Conservation (phyloP, 371 early-diverging fungal species). For the Mortierella sp. region DNA sequence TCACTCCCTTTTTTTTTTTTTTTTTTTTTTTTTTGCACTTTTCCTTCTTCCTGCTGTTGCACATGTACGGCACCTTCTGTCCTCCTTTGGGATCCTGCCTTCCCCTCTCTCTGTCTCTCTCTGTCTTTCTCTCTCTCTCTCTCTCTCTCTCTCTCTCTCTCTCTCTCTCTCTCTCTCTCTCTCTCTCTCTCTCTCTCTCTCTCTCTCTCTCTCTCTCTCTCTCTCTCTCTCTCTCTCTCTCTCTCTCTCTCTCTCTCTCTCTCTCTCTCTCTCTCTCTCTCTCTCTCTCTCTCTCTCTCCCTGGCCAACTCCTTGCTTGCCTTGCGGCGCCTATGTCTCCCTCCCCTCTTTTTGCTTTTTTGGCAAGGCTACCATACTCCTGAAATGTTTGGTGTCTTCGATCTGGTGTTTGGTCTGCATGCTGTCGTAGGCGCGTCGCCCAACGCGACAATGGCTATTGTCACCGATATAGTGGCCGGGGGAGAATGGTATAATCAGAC, state of each 20-base stretch:
- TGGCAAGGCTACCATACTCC: neutral
- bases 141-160: too few species aligned
- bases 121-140: neutral
- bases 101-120: neutral
- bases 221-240: neutral
- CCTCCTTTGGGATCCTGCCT: too few species aligned
- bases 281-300: neutral
- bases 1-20: too few species aligned
- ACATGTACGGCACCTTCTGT: too few species aligned
- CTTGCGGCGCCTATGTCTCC: neutral
- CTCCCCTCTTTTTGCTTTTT: neutral
- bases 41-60: too few species aligned
- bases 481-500: too few species aligned
- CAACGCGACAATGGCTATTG: neutral
- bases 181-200: neutral
- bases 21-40: too few species aligned
- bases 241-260: slow-evolving; percentile 7
- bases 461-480: too few species aligned
- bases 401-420: neutral
- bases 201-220: neutral
- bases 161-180: neutral
- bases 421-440: neutral
- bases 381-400: neutral
- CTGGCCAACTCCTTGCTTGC: neutral
- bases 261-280: neutral